Conservation (phyloP, 192 early-diverging fungal genomes). For the Geranomyces variabilis region DNA sequence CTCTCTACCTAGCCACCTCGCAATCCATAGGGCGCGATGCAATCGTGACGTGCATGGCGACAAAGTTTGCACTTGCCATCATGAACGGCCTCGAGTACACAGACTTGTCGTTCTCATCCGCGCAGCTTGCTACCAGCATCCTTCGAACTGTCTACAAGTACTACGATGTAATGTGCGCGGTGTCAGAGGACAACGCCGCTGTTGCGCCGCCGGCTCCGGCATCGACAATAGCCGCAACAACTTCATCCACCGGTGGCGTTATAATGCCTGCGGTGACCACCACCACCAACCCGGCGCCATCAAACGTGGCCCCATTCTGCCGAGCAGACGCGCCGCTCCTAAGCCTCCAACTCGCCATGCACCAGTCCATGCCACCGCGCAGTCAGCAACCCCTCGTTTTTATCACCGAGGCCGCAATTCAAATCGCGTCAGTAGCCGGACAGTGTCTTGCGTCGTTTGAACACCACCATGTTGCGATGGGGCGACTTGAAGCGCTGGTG, state of each 20-base stretch:
- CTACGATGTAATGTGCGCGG: not conserved
- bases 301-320: too few relatives aligned
- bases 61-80: conserved; percentile 10
- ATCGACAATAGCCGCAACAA: too few relatives aligned
- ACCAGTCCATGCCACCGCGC: conserved; percentile 2
- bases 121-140: not conserved
- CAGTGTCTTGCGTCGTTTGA: conserved; percentile 24
- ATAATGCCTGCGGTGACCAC: too few relatives aligned
- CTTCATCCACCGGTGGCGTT: too few relatives aligned
- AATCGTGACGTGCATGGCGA: not conserved
- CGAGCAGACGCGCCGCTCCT: not conserved
- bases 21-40: not conserved
- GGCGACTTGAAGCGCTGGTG: not conserved
- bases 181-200: not conserved
- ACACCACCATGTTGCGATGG: conserved; percentile 9
- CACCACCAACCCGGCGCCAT: not conserved
- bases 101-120: conserved; percentile 5
- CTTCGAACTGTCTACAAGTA: not conserved
- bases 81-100: conserved; percentile 2
- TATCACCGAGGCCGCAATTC: conserved; percentile 18
- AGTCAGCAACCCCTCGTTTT: not conserved
- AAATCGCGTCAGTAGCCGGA: not conserved
- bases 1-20: not conserved
- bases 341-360: conserved; percentile 19
- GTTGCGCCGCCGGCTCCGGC: not conserved